Evolutionary conservation across 2,329 filamentous ascomycete species (phyloP).

Genomic region (Penicillium sp.): DNA sequence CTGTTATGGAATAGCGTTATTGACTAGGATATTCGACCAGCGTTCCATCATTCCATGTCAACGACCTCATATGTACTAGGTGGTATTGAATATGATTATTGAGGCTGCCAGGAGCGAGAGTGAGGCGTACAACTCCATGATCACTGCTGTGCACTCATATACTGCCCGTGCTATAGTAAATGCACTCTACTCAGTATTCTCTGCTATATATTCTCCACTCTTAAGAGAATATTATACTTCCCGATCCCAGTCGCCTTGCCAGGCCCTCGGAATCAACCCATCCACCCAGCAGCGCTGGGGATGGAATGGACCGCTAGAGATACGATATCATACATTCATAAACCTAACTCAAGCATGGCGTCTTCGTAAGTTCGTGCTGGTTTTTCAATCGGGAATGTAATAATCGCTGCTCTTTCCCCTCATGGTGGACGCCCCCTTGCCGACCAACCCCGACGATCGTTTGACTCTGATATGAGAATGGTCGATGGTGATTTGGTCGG

Average conservation of each 20-base stretch:
- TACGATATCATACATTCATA: neutral
- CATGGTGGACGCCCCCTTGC: constrained; percentile 2
- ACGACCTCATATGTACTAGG: neutral
- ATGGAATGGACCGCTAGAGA: neutral
- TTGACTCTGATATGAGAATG: constrained; percentile 9
- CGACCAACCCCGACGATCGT: constrained; percentile 11
- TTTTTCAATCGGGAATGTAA: neutral
- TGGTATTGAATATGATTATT: neutral
- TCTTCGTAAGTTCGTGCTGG: neutral
- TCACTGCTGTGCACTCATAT: neutral
- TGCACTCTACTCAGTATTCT: neutral
- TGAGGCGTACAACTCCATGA: neutral
- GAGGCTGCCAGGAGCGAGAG: neutral
- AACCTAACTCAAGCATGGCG: neutral
- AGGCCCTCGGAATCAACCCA: neutral
- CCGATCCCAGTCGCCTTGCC: neutral
- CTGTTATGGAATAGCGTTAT: neutral
- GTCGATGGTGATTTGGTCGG: constrained; percentile 3
- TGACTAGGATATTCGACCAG: neutral
- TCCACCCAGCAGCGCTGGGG: neutral
- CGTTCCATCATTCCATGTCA: neutral
- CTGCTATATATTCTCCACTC: neutral
- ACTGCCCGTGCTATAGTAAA: neutral
- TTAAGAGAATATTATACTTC: neutral
- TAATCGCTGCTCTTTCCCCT: neutral